Percentiles rank a stretch among this genome's conserved stretches.
Conservation (phyloP, 768 basidiomycete species). For the Boletus vinaceobasis region DNA sequence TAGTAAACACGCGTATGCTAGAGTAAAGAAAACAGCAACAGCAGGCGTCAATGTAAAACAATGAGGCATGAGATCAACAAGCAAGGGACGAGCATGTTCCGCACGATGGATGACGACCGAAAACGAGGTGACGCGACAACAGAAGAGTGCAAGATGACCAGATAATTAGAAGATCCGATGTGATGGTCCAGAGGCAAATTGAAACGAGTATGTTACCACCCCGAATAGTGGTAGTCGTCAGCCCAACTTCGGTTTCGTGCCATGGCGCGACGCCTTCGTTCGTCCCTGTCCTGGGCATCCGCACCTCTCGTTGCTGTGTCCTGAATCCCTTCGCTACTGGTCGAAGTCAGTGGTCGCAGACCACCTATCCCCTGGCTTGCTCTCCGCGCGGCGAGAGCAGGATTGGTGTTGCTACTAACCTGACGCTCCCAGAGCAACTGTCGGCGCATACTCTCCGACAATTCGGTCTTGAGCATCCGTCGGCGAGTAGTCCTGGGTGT, state of each 20-base stretch:
- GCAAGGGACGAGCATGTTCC: conserved; percentile 24
- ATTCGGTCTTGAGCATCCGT: conserved; percentile 79
- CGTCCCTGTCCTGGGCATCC: conserved; percentile 37
- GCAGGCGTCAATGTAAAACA: conserved; percentile 8
- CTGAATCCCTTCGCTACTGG: conserved; percentile 17
- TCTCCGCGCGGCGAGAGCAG: conserved; percentile 35
- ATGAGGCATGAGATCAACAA: conserved; percentile 8
- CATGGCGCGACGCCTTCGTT: conserved; percentile 43
- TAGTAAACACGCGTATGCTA: conserved; percentile 16
- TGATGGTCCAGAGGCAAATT: conserved; percentile 6
- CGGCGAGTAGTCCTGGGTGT: conserved; percentile 84
- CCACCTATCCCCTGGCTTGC: conserved; percentile 28
- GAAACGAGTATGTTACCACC: conserved; percentile 45
- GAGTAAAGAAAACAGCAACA: conserved; percentile 13
- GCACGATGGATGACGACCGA: conserved; percentile 12
- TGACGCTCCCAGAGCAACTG: conserved; percentile 82
- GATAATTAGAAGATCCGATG: conserved; percentile 22
- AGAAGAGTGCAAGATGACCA: conserved; percentile 19
- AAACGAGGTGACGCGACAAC: conserved; percentile 18
- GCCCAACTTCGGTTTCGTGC: conserved; percentile 67
- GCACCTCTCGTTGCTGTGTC: conserved; percentile 15
- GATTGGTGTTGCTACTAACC: conserved; percentile 50
- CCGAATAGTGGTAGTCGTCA: conserved; percentile 61
- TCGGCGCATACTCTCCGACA: conserved; percentile 78
- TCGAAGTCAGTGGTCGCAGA: conserved; percentile 35